These are phyloP conservation scores for Hemisphaericaspora lyxosophila DNA, from an alignment of 1,139 yeast species.

Conservation along the genomic window DNA sequence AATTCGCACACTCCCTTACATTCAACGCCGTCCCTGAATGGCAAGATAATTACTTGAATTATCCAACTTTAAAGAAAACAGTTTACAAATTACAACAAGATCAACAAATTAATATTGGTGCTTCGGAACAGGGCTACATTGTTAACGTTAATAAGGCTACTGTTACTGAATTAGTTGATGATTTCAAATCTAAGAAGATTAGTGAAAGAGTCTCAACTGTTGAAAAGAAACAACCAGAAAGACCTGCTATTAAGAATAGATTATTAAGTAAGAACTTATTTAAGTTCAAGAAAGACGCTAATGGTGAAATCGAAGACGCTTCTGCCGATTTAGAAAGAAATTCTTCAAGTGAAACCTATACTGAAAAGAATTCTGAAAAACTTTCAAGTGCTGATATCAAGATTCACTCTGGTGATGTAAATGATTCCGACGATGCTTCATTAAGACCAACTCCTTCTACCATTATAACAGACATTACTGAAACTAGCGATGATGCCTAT, in stretches of 20 bases:
- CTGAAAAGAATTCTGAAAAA: conserved; percentile 14
- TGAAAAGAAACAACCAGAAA: conserved; percentile 11
- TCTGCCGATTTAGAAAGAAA: conserved; percentile 11
- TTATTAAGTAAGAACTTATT: conserved; percentile 11
- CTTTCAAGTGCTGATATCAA: conserved; percentile 8
- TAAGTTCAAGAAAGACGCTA: conserved; percentile 8
- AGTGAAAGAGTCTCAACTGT: conserved; percentile 1
- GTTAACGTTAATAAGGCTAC: conserved; percentile 23
- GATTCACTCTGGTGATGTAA: conserved; percentile 26
- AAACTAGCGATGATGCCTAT: conserved; percentile 9
- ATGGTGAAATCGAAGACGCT: conserved; percentile 9
- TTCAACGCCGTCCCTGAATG: conserved; percentile 83
- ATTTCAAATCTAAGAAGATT: conserved; percentile 8
- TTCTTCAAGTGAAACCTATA: conserved; percentile 7
- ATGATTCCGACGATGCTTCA: conserved; percentile 30
- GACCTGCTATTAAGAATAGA: conserved; percentile 11
- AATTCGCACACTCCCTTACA: conserved; percentile 71
- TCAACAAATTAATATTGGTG: conserved; percentile 24
- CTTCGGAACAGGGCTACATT: conserved; percentile 27
- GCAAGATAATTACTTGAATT: conserved; percentile 67
- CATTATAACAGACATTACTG: conserved; percentile 4
- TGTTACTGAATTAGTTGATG: conserved; percentile 29
- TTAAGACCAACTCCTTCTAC: conserved; percentile 7
- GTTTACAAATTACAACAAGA: conserved; percentile 50
- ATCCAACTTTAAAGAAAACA: conserved; percentile 60